A percentile compares a stretch with the other conserved stretches of the same genome.
Evolutionary conservation across 1,284 basidiomycete genomes (phyloP).

Genomic region (Bjerkandera adusta): DNA sequence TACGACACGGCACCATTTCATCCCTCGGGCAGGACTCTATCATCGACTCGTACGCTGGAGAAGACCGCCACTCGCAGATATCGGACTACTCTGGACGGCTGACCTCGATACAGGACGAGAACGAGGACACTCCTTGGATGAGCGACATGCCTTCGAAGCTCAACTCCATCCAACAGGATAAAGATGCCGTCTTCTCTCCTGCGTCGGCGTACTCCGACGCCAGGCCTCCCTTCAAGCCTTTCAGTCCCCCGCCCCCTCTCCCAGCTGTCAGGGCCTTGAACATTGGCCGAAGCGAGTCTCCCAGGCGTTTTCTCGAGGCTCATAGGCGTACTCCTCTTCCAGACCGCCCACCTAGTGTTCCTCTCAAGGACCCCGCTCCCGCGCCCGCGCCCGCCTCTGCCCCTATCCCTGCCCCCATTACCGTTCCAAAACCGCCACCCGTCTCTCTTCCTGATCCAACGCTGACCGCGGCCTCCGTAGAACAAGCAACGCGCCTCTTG

Average conservation of each 20-base stretch:
- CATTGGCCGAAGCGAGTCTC: neutral
- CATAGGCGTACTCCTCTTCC: neutral
- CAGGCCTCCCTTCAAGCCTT: neutral
- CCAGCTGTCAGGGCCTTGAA: too few relatives aligned
- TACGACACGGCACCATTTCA: conserved; percentile 18
- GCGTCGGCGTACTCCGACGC: conserved; percentile 23
- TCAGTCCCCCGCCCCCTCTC: neutral
- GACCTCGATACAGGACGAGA: conserved; percentile 14
- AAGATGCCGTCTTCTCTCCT: conserved; percentile 19
- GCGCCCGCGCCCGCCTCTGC: neutral
- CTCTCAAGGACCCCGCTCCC: too few relatives aligned
- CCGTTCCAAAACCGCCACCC: too few relatives aligned
- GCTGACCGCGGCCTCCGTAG: neutral
- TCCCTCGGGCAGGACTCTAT: conserved; percentile 21
- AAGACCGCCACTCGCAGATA: conserved; percentile 14
- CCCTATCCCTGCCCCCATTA: neutral
- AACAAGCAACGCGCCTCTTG: conserved; percentile 7
- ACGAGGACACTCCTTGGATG: conserved; percentile 2
- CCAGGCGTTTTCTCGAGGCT: neutral
- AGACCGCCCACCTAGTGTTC: neutral
- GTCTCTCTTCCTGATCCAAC: too few relatives aligned
- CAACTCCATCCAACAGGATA: neutral
- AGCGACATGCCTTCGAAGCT: neutral
- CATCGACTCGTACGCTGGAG: conserved; percentile 20
- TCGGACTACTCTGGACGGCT: conserved; percentile 21